Base-by-base conservation (phyloP, 805 yeast genomes). In the Lipomyces yamanashiensis region DNA sequence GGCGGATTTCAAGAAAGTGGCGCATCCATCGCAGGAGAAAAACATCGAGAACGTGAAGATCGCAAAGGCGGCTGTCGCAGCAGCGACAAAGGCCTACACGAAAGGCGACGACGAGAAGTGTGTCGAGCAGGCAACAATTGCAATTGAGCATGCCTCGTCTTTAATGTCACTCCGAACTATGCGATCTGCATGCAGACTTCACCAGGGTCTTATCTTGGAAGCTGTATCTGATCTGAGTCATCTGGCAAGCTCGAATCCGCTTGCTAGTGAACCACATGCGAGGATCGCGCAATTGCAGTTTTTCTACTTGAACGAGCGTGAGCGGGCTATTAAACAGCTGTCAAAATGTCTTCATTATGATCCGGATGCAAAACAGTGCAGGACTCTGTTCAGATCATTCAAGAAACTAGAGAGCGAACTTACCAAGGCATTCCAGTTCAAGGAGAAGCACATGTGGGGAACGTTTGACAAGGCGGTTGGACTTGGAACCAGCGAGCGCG, bases 311-410 rank as follows among this genome's bases (percentile, higher is more conserved):
- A 77, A 79, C 44, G 84, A 85, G 47, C 84, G 81, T 63, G 83
- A 83, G 15, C 79, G 80, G 33, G 82, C 88, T 0, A 75, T 83
- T 70, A 79, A 75, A 63, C 79, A 80, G 45, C 78, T 87, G 33
- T 83, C 87, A 68, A 85, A 83, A 67, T 92, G 98, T 73, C 77
- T 93, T 54, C 85, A 88, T 59, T 81, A 85, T 50, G 93, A 93
- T 74, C 89, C 90, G 74, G 97, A 90, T 66, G 82, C 81, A 67
- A 76, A 77, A 34, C 77, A 75, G 1, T 91, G 96, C 74, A 84
- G 86, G 69, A 73, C 73, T 59, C 47, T 54, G 53, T 66, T 75
- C 33, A 64, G 71, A 21, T 62, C 63, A 19, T 67, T 64, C 23
- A 56, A 64, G 39, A 62, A 58, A 33, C 40, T 66, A 15, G 61